These are phyloP conservation scores for Dentipellis sp. DNA, from an alignment of 768 basidiomycete genomes.

Conservation along the genomic window DNA sequence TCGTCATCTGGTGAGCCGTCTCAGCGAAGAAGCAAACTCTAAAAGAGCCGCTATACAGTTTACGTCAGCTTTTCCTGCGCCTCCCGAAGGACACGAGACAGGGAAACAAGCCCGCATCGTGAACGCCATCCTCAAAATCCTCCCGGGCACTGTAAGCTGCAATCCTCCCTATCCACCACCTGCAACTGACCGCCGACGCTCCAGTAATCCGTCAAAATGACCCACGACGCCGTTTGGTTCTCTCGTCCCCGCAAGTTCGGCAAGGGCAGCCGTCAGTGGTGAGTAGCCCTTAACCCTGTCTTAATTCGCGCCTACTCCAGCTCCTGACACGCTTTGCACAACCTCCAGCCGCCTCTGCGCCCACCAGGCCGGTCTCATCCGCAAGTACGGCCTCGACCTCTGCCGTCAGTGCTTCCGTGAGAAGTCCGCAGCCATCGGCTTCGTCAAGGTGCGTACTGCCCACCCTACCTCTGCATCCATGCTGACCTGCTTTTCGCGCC, in stretches of 20 bases:
- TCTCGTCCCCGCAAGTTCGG: conserved; percentile 92
- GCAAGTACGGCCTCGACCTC: conserved; percentile 94
- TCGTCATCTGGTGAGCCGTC: not conserved
- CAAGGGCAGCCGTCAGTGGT: conserved; percentile 95
- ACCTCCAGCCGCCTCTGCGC: conserved; percentile 80
- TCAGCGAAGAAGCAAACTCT: not conserved
- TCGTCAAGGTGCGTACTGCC: conserved; percentile 65
- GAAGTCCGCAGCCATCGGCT: conserved; percentile 88
- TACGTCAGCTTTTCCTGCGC: conserved; percentile 1
- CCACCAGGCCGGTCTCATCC: conserved; percentile 95
- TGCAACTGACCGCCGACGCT: conserved; percentile 2
- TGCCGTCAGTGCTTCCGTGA: conserved; percentile 99
- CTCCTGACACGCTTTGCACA: not conserved
- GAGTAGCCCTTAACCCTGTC: conserved; percentile 20
- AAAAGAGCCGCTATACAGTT: conserved; percentile 12
- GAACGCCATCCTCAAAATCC: conserved; percentile 5
- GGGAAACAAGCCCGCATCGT: not conserved
- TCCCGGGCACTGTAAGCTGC: conserved; percentile 7
- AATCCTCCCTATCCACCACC: conserved; percentile 1
- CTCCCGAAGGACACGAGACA: not conserved
- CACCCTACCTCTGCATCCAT: not conserved
- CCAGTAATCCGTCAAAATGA: conserved; percentile 50
- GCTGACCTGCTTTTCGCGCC: not conserved
- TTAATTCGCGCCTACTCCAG: not conserved
- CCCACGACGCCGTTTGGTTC: conserved; percentile 98